Evolutionary conservation across 179 eudicot genomes (phyloP), one percentile per base, ranked within the genome.

Genomic region (Gypsophila paniculata): DNA sequence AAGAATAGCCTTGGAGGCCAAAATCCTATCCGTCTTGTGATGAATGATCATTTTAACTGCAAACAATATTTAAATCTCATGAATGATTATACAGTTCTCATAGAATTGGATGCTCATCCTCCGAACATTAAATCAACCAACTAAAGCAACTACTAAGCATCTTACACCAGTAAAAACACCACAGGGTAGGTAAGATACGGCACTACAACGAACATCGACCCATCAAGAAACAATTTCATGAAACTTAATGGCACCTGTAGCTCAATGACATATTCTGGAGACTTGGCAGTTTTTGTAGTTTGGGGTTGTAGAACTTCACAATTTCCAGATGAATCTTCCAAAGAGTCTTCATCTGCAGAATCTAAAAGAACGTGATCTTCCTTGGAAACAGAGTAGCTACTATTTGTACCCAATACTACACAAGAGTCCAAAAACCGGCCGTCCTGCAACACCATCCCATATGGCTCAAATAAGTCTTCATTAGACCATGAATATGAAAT

Each of bases 351-450:
- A 81, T 79, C 80, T 60, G 53, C 87, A 61, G 61, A 78, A 74
- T 76, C 88, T 74, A 94, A 77, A 70, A 70, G 77, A 34, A 94
- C 97, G 39, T 80, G 74, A 75, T 91, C 99, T 68, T 84, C 81
- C 86, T 90, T 86, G 29, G 81, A 75, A 75, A 82, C 93, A 7
- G 96, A 87, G 80, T 94, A 94, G 76, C 94, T 82, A 78, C 97
- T 88, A 76, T 87, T 86, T 42, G 88, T 81, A 74, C 99, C 99
- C 70, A 94, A 64, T 26, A 78, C 79, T 32, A 94, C 71, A 71
- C 97, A 94, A 21, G 92, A 88, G 82, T 94, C 97, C 82, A 94
- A 76, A 86, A 82, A 90, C 51, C 73, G 69, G 12, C 97, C 97
- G 81, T 86, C 89, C 99, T 94, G 87, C 78, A 86, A 79, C 48